Evolutionary conservation across 1,284 basidiomycete species (phyloP).

Genomic region (Caloboletus inedulis): DNA sequence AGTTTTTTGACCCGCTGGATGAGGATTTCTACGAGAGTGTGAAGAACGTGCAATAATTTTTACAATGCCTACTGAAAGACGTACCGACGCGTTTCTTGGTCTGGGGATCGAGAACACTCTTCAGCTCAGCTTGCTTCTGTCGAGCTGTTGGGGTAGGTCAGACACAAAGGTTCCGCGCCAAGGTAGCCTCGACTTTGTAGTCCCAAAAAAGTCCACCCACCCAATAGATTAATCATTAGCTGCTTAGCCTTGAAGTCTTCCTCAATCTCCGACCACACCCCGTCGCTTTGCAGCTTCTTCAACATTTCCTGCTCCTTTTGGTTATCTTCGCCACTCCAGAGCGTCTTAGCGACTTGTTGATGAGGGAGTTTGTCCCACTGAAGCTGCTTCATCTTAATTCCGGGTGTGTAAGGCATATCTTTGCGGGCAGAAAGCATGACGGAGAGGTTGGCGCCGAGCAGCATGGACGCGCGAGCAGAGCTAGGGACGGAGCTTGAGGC

Average conservation of each 20-base stretch:
- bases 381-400: slow-evolving; percentile 94
- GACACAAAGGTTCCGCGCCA: background rate
- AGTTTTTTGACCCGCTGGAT: slow-evolving; percentile 82
- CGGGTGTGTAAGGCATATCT: slow-evolving; percentile 81
- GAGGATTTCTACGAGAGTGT: slow-evolving; percentile 66
- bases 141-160: slow-evolving; percentile 46
- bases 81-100: slow-evolving; percentile 88
- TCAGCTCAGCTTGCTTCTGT: slow-evolving; percentile 81
- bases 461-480: slow-evolving; percentile 57
- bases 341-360: slow-evolving; percentile 76
- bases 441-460: slow-evolving; percentile 56
- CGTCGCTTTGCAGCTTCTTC: slow-evolving; percentile 75
- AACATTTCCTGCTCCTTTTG: slow-evolving; percentile 75
- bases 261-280: slow-evolving; percentile 96
- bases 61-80: slow-evolving; percentile 25
- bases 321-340: slow-evolving; percentile 75
- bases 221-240: slow-evolving; percentile 80
- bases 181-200: background rate
- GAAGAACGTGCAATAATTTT: background rate
- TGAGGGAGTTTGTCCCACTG: slow-evolving; percentile 98
- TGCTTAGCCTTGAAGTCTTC: slow-evolving; percentile 98
- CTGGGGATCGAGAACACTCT: slow-evolving; percentile 87
- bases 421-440: slow-evolving; percentile 68
- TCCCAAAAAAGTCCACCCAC: slow-evolving; percentile 37
- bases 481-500: slow-evolving; percentile 47